Evolutionary conservation across 1,284 basidiomycete species (phyloP).

Genomic region (Pyrrhoderma lamaoense): DNA sequence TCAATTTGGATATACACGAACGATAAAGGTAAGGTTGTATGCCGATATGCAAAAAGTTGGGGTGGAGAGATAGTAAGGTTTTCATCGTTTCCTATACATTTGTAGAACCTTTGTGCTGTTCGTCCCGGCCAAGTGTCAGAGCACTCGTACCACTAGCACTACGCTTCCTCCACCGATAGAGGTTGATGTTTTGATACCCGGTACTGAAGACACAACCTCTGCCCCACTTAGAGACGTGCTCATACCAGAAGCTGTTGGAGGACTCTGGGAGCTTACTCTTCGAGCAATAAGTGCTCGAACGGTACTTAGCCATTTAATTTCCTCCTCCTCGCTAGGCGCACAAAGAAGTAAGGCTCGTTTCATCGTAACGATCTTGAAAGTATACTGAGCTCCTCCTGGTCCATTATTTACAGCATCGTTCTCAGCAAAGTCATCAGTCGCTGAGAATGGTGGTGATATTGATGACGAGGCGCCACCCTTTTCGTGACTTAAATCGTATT

Average conservation of each 20-base stretch:
- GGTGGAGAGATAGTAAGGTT: too few relatives aligned
- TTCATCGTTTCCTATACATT: too few relatives aligned
- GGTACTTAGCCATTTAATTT: constrained; percentile 96
- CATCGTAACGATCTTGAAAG: constrained; percentile 95
- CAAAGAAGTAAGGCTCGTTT: constrained; percentile 86
- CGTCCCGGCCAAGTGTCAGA: constrained; percentile 4
- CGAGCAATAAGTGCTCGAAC: constrained; percentile 84
- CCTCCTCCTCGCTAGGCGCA: constrained; percentile 95
- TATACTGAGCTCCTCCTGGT: constrained; percentile 35
- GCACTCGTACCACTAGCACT: constrained; percentile 17
- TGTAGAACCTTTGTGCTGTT: not conserved
- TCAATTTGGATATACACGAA: constrained; percentile 1
- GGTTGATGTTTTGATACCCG: constrained; percentile 19
- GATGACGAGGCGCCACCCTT: not conserved
- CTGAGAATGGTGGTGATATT: constrained; percentile 3
- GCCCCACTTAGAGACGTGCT: constrained; percentile 19
- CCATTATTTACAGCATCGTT: constrained; percentile 23
- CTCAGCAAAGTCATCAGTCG: constrained; percentile 7
- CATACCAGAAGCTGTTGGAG: constrained; percentile 23
- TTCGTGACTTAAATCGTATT: constrained; percentile 52
- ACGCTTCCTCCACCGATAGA: constrained; percentile 19
- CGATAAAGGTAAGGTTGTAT: not conserved
- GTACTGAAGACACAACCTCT: constrained; percentile 17
- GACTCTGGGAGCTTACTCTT: constrained; percentile 43
- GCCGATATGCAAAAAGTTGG: too few relatives aligned